Evolutionary conservation across 345 rosid species (phyloP).

Genomic region (Ceriops tagal): DNA sequence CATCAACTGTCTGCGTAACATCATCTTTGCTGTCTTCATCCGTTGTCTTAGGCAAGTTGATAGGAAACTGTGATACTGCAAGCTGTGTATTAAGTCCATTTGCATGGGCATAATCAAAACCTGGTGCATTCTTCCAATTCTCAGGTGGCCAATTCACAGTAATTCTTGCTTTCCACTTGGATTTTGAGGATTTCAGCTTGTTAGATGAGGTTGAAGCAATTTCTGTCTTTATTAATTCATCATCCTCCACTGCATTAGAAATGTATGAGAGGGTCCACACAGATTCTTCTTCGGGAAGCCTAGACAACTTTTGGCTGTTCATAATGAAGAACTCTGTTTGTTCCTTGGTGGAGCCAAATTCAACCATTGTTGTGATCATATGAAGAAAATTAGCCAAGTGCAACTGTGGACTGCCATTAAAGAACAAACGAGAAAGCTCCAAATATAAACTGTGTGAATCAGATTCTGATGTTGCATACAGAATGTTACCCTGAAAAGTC

Average conservation of each 20-base stretch:
- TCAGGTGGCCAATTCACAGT: constrained; percentile 66
- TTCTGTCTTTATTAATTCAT: constrained; percentile 14
- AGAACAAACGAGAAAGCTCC: constrained; percentile 74
- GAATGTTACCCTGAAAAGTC: constrained; percentile 56
- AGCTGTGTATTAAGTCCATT: constrained; percentile 38
- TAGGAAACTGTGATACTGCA: constrained; percentile 17
- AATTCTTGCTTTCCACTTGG: constrained; percentile 42
- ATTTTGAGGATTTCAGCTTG: constrained; percentile 19
- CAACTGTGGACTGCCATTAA: constrained; percentile 60
- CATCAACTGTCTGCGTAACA: constrained; percentile 14
- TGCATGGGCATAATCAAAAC: constrained; percentile 32
- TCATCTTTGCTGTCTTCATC: constrained; percentile 22
- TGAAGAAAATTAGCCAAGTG: constrained; percentile 89
- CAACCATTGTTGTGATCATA: constrained; percentile 69
- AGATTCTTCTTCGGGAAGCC: constrained; percentile 63
- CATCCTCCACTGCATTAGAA: constrained; percentile 16
- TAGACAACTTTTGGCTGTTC: constrained; percentile 67
- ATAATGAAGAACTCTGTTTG: constrained; percentile 66
- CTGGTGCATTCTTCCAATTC: constrained; percentile 67
- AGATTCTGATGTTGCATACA: constrained; percentile 52
- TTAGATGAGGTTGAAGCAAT: constrained; percentile 13
- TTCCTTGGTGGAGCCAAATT: constrained; percentile 63
- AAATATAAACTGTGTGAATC: constrained; percentile 67
- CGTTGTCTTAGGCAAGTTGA: constrained; percentile 19
- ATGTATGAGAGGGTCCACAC: constrained; percentile 54